Percentiles rank a stretch among this genome's conserved stretches.
phyloP scores from a whole-genome alignment of 78 protist genomes.

The Parvularia atlantis region DNA sequence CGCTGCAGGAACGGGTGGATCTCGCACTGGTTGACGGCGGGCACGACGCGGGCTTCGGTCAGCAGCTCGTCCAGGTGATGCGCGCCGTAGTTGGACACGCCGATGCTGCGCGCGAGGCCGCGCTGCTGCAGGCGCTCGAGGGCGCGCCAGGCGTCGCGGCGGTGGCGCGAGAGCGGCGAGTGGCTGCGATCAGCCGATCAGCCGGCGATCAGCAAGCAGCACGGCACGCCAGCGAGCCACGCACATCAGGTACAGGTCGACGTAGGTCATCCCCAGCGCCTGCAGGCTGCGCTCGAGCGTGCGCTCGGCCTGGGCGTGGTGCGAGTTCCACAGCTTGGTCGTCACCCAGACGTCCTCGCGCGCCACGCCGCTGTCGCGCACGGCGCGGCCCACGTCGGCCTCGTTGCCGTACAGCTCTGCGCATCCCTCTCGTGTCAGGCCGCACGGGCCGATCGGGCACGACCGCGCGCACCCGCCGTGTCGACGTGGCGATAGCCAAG shows the following conservation, averaged over 20 bases:
- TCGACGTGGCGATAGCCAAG: slow-evolving; percentile 64
- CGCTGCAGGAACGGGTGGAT: slow-evolving; percentile 16
- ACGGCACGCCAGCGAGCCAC: too few relatives aligned
- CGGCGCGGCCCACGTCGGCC: slow-evolving; percentile 29
- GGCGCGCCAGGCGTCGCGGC: slow-evolving; percentile 22
- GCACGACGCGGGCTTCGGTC: neutral
- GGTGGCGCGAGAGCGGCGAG: neutral
- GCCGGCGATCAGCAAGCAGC: too few relatives aligned
- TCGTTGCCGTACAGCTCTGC: slow-evolving; percentile 44
- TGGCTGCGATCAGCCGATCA: too few relatives aligned
- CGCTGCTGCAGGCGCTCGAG: slow-evolving; percentile 4
- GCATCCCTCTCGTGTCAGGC: too few relatives aligned
- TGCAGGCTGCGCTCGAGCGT: neutral
- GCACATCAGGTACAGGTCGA: slow-evolving; percentile 11
- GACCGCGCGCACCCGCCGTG: too few relatives aligned
- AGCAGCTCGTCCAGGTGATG: slow-evolving; percentile 26
- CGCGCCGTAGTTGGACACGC: slow-evolving; percentile 27
- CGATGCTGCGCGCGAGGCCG: slow-evolving; percentile 11
- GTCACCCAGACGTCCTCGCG: slow-evolving; percentile 29
- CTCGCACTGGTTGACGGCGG: slow-evolving; percentile 44
- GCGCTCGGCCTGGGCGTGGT: neutral
- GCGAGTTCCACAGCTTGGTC: slow-evolving; percentile 15
- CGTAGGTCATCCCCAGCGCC: neutral
- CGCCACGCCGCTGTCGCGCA: slow-evolving; percentile 17
- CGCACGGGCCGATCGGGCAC: too few relatives aligned